Percentiles rank a stretch among this genome's conserved stretches.
phyloP scores from a whole-genome alignment of 2,329 filamentous ascomycete genomes.

The Ploettnerulaceae sp. region DNA sequence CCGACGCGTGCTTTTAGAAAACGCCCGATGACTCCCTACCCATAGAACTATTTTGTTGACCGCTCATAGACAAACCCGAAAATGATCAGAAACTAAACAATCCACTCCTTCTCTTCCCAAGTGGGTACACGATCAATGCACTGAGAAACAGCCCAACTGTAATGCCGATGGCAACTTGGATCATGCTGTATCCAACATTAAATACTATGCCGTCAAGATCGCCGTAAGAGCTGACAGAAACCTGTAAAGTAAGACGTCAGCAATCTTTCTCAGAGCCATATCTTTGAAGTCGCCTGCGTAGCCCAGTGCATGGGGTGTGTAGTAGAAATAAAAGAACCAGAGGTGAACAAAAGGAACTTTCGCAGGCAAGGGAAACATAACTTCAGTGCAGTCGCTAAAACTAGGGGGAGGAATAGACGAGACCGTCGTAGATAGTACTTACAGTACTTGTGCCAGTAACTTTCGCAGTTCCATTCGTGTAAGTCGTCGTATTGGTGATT shows the following conservation, averaged over 20 bases:
- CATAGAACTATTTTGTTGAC: background rate
- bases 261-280: conserved; percentile 2
- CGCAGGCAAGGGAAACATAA: conserved; percentile 10
- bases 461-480: conserved; percentile 28
- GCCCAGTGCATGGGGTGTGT: too few species aligned
- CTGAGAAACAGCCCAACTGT: conserved; percentile 39
- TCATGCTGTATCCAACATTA: conserved; percentile 39
- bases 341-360: conserved; percentile 18
- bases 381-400: conserved; percentile 1
- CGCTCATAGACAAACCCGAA: background rate
- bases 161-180: conserved; percentile 40
- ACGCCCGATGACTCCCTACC: background rate
- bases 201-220: conserved; percentile 37
- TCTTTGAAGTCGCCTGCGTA: too few species aligned
- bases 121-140: conserved; percentile 38
- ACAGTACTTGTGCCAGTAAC: conserved; percentile 25
- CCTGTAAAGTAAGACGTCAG: conserved; percentile 19
- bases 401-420: conserved; percentile 1
- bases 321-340: too few species aligned
- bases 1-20: conserved; percentile 8
- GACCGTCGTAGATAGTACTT: conserved; percentile 12
- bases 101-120: conserved; percentile 39
- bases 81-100: conserved; percentile 37
- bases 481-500: conserved; percentile 38
- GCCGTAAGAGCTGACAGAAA: conserved; percentile 17